These are phyloP conservation scores for Termitomyces sp. DNA, from an alignment of 768 basidiomycete genomes.

Conservation along the genomic window DNA sequence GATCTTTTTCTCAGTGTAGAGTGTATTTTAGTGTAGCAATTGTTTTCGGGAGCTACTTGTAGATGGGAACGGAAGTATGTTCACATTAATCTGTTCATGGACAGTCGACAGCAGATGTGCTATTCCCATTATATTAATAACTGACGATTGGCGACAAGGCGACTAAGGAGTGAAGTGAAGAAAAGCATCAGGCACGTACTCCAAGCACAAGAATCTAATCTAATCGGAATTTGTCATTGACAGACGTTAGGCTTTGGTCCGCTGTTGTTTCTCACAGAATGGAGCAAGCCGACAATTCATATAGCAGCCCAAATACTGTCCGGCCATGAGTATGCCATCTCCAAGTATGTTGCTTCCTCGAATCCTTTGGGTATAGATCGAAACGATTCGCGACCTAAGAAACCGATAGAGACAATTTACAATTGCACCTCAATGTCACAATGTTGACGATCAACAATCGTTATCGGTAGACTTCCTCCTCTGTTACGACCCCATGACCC, in stretches of 20 bases:
- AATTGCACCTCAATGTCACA: background rate
- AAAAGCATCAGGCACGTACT: background rate
- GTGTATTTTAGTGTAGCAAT: no score
- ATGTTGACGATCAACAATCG: background rate
- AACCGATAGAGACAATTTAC: background rate
- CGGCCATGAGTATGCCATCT: background rate
- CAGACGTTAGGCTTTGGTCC: background rate
- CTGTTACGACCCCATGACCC: background rate
- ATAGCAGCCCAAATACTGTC: background rate
- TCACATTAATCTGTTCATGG: no score
- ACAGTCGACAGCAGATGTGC: background rate
- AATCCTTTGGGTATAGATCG: background rate
- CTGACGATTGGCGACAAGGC: background rate
- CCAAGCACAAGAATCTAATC: background rate
- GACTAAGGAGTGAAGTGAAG: no score
- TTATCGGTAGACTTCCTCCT: background rate
- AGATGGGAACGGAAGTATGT: no score
- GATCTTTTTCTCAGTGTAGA: no score
- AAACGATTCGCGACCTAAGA: no score
- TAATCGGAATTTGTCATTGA: background rate
- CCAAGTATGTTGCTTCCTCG: background rate
- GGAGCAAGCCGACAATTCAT: background rate
- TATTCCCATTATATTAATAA: background rate
- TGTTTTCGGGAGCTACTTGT: no score
- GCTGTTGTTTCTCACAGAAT: background rate